phyloP scores from a whole-genome alignment of 139 green algal genomes.

The Tetradesmus lagerheimii region DNA sequence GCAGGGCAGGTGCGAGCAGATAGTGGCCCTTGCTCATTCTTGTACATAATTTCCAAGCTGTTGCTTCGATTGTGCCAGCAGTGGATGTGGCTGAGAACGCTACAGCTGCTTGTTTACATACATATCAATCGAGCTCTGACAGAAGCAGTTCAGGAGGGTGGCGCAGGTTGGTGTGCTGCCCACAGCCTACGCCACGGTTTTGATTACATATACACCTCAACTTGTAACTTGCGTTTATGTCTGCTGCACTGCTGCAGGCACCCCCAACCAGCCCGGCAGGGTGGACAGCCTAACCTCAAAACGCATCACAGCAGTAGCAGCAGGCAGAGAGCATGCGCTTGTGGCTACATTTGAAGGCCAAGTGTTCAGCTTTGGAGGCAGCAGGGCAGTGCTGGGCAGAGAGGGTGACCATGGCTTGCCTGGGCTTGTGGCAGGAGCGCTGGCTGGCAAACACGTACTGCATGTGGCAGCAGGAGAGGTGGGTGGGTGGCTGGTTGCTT shows the following conservation, averaged over 20 bases:
- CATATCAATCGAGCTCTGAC: too few relatives aligned
- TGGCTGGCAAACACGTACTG: constrained; percentile 46
- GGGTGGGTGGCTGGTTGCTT: constrained; percentile 1
- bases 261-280: not conserved
- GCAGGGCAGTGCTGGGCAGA: constrained; percentile 8
- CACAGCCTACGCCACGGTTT: too few relatives aligned
- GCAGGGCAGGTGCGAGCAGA: constrained; percentile 50
- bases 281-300: not conserved
- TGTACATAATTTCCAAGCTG: not conserved
- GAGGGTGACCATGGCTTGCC: not conserved
- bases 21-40: not conserved
- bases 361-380: constrained; percentile 58
- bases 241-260: not conserved
- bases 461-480: constrained; percentile 66
- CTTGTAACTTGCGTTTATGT: too few relatives aligned
- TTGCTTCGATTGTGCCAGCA: too few relatives aligned
- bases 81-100: too few relatives aligned
- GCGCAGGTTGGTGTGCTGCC: too few relatives aligned
- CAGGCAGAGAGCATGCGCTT: constrained; percentile 65
- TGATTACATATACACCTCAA: too few relatives aligned
- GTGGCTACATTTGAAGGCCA: constrained; percentile 57
- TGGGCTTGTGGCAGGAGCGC: constrained; percentile 23
- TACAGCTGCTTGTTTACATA: too few relatives aligned
- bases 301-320: constrained; percentile 59
- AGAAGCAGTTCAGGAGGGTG: too few relatives aligned